These are phyloP conservation scores for Rhododendron griersonianum DNA, from an alignment of 148 eudicot species.

Conservation along the genomic window DNA sequence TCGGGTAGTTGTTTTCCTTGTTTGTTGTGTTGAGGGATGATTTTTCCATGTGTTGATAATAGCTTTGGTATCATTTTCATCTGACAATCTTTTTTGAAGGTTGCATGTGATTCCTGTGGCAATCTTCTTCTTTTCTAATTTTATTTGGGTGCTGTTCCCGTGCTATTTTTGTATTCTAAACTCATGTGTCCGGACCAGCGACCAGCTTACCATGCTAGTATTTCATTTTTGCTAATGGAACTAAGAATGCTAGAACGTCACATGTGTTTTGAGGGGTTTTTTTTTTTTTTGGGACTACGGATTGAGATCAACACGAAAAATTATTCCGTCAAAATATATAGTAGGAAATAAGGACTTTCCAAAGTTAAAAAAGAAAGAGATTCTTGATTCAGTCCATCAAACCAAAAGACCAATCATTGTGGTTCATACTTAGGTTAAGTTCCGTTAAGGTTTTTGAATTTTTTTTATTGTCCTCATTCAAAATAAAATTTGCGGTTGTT, in stretches of 20 bases:
- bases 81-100: background rate
- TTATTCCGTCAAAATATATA: background rate
- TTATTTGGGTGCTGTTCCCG: background rate
- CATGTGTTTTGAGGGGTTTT: background rate
- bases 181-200: background rate
- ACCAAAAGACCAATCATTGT: background rate
- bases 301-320: background rate
- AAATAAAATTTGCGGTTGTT: too few species aligned
- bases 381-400: background rate
- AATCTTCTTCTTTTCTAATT: background rate
- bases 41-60: background rate
- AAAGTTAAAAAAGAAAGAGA: background rate
- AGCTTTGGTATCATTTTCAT: background rate
- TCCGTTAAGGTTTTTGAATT: too few species aligned
- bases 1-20: background rate
- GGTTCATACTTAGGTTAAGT: background rate
- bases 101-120: background rate
- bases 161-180: background rate
- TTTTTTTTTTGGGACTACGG: background rate
- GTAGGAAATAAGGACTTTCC: background rate
- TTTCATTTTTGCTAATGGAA: background rate
- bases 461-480: too few species aligned
- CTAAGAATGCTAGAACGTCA: background rate
- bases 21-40: background rate
- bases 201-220: background rate